Evolutionary conservation across 2,329 filamentous ascomycete species (phyloP).

Genomic region (Tolypocladium nubicola): DNA sequence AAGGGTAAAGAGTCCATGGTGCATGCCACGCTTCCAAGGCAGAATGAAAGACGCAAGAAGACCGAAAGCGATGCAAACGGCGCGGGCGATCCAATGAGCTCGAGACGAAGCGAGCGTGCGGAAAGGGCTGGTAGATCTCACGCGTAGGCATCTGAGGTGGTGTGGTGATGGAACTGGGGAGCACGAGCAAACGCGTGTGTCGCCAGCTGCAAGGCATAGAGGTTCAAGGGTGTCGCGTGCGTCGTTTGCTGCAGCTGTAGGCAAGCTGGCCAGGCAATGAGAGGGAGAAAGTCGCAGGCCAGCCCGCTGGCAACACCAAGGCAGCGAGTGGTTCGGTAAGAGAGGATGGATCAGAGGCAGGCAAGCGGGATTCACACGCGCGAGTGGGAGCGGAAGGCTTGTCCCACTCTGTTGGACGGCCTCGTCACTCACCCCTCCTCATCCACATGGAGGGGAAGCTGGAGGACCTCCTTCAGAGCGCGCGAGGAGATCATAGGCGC

Average conservation of each 20-base stretch:
- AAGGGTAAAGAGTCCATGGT: slow-evolving; percentile 1
- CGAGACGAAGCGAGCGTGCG: neutral
- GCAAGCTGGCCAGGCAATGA: neutral
- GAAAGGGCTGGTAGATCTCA: neutral
- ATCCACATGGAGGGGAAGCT: neutral
- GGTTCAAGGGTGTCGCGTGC: too few relatives aligned
- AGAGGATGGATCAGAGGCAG: neutral
- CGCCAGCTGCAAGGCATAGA: neutral
- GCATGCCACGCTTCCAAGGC: neutral
- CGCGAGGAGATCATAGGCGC: neutral
- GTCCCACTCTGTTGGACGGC: neutral
- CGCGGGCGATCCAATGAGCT: neutral
- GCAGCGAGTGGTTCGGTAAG: neutral
- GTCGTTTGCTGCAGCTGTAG: neutral
- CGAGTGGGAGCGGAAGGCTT: neutral
- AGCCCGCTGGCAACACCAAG: neutral
- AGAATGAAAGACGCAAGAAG: neutral
- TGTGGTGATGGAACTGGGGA: neutral
- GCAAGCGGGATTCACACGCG: neutral
- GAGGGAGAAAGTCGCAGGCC: neutral
- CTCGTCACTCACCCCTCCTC: neutral
- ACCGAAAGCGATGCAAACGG: neutral
- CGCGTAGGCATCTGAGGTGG: neutral
- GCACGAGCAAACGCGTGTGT: neutral
- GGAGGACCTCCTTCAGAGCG: neutral